These are phyloP conservation scores for Lupinus albus DNA, from an alignment of 306 rosid species.

Conservation along the genomic window DNA sequence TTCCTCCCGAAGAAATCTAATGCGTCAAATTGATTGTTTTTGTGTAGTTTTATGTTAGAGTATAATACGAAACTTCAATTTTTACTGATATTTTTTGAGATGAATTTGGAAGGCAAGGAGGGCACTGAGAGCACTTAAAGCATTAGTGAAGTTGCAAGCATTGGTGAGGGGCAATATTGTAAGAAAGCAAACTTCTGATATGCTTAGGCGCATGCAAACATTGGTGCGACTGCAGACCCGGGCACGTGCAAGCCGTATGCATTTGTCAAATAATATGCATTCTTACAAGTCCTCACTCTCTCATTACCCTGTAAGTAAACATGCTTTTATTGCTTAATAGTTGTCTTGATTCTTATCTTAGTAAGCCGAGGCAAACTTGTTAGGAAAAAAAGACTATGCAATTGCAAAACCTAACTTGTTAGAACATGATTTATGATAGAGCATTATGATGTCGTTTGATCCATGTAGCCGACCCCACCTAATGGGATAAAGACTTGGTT, in stretches of 20 bases:
- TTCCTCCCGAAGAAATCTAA: background rate
- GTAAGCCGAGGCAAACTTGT: background rate
- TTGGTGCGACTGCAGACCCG: constrained; percentile 79
- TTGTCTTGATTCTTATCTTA: constrained; percentile 14
- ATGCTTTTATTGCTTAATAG: background rate
- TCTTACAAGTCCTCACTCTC: constrained; percentile 62
- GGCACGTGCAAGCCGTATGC: constrained; percentile 70
- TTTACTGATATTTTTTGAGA: constrained; percentile 10
- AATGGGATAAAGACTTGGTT: too few relatives aligned
- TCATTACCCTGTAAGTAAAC: constrained; percentile 59
- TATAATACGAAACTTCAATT: background rate
- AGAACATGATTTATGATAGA: too few relatives aligned
- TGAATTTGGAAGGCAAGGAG: constrained; percentile 76
- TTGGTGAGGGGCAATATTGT: constrained; percentile 91
- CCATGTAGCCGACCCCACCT: too few relatives aligned
- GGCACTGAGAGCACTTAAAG: constrained; percentile 86
- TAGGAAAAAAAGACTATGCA: constrained; percentile 1
- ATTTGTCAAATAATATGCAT: constrained; percentile 52
- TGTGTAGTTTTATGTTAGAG: background rate
- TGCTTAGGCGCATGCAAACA: constrained; percentile 93
- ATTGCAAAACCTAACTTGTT: constrained; percentile 22
- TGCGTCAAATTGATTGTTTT: constrained; percentile 1
- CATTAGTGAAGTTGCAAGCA: constrained; percentile 92
- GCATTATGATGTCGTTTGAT: too few relatives aligned
- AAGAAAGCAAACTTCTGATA: constrained; percentile 85